Percentiles rank a stretch among this genome's conserved stretches.
These are phyloP conservation scores for Pythium sp. DNA, from an alignment of 352 stramenopile species.

Conservation along the genomic window DNA sequence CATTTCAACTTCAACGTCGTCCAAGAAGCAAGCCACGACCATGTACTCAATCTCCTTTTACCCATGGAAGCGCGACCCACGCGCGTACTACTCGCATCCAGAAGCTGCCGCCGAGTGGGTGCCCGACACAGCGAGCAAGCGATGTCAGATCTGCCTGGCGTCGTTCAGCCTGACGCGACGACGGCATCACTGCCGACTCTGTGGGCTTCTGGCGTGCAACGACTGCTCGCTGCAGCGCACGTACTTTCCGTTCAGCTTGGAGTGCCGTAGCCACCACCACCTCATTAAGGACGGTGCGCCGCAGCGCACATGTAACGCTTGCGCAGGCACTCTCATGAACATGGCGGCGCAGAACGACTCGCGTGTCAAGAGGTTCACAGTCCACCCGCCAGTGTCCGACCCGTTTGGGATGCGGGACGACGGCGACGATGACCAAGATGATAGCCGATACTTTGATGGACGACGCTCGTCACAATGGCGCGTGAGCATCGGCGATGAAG, in stretches of 20 bases:
- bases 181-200: constrained; percentile 85
- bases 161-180: constrained; percentile 60
- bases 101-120: constrained; percentile 73
- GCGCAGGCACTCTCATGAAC: constrained; percentile 54
- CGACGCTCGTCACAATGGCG: neutral
- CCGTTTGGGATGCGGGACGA: constrained; percentile 9
- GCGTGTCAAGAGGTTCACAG: constrained; percentile 54
- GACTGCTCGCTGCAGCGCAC: constrained; percentile 67
- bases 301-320: constrained; percentile 70
- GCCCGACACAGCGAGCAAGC: constrained; percentile 55
- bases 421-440: neutral
- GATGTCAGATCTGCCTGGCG: constrained; percentile 60
- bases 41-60: constrained; percentile 80
- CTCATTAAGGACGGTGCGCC: constrained; percentile 67
- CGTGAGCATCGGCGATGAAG: constrained; percentile 10
- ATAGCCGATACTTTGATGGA: constrained; percentile 1
- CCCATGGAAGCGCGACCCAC: constrained; percentile 70
- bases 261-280: constrained; percentile 49
- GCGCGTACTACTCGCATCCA: constrained; percentile 65
- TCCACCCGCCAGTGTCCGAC: constrained; percentile 8
- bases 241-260: constrained; percentile 56
- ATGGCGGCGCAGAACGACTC: constrained; percentile 59
- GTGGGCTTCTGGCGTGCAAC: constrained; percentile 65
- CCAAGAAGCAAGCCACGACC: constrained; percentile 27
- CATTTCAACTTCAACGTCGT: constrained; percentile 2